A percentile compares a stretch with the other conserved stretches of the same genome.
These are phyloP conservation scores for Xylaria sp. DNA, from an alignment of 2,329 filamentous ascomycete species.

Conservation along the genomic window DNA sequence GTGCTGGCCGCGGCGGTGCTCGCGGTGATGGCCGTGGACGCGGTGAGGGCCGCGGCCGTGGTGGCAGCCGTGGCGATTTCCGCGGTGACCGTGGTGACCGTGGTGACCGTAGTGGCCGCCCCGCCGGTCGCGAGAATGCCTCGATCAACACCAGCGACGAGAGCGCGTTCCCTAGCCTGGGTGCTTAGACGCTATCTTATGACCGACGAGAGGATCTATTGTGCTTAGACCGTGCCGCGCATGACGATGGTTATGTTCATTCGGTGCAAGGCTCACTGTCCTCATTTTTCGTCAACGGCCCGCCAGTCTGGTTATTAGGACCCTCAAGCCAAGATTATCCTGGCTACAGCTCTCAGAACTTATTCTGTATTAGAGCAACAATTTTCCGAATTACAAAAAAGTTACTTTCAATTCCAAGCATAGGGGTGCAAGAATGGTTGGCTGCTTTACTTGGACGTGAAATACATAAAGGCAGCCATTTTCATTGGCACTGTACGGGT, in stretches of 20 bases:
- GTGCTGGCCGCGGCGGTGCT: slow-evolving; percentile 53
- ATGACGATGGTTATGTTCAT: slow-evolving; percentile 34
- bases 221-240: slow-evolving; percentile 30
- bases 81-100: slow-evolving; percentile 41
- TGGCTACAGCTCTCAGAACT: slow-evolving; percentile 41
- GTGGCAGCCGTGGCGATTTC: slow-evolving; percentile 40
- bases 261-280: slow-evolving; percentile 18
- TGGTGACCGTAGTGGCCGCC: slow-evolving; percentile 58
- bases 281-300: slow-evolving; percentile 34
- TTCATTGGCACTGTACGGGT: slow-evolving; percentile 45
- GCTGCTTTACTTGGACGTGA: slow-evolving; percentile 38
- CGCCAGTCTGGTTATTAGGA: slow-evolving; percentile 27
- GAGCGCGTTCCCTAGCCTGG: slow-evolving; percentile 70
- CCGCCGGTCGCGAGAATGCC: slow-evolving; percentile 52
- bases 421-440: slow-evolving; percentile 40
- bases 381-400: slow-evolving; percentile 45
- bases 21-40: slow-evolving; percentile 56
- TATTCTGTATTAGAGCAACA: slow-evolving; percentile 35
- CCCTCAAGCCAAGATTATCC: slow-evolving; percentile 32
- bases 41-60: slow-evolving; percentile 57
- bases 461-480: slow-evolving; percentile 40
- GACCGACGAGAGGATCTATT: slow-evolving; percentile 27
- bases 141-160: slow-evolving; percentile 67
- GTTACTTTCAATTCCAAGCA: slow-evolving; percentile 45
- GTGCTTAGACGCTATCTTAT: slow-evolving; percentile 54